Percentiles rank a stretch among this genome's conserved stretches.
phyloP scores from a whole-genome alignment of 192 early-diverging fungal species.

The Coemansia asiatica region DNA sequence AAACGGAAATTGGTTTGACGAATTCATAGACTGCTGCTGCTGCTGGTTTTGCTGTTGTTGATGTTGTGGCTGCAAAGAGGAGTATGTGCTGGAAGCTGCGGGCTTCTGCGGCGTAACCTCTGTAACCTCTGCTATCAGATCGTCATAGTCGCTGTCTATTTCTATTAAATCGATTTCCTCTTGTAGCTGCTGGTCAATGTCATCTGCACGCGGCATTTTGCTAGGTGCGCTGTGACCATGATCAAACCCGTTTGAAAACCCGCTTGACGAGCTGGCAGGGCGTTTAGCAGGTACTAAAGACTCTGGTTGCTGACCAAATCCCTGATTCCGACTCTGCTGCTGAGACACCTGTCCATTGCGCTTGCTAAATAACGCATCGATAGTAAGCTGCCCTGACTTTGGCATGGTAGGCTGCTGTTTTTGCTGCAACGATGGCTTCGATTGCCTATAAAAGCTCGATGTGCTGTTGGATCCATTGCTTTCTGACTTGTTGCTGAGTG shows the following conservation, averaged over 20 bases:
- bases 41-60: background rate
- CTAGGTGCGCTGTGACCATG: slow-evolving; percentile 12
- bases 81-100: background rate
- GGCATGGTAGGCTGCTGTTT: background rate
- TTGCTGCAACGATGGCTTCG: background rate
- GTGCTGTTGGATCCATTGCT: background rate
- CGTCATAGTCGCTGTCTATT: slow-evolving; percentile 29
- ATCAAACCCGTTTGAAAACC: background rate
- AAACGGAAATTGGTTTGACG: background rate
- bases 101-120: background rate
- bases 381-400: slow-evolving; percentile 33
- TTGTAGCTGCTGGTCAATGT: slow-evolving; percentile 3
- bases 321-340: slow-evolving; percentile 1
- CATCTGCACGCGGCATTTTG: slow-evolving; percentile 14
- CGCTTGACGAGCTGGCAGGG: slow-evolving; percentile 1
- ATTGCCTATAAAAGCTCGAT: background rate
- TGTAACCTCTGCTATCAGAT: slow-evolving; percentile 12
- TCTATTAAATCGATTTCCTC: slow-evolving; percentile 22
- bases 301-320: too few species aligned
- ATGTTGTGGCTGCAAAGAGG: slow-evolving; percentile 2
- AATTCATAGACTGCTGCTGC: background rate
- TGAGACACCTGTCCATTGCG: background rate
- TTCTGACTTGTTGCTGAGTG: slow-evolving; percentile 5
- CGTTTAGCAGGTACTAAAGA: slow-evolving; percentile 7
- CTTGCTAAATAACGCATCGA: slow-evolving; percentile 36